Evolutionary conservation across 2,329 filamentous ascomycete genomes (phyloP).

Genomic region (Verticillium alfalfae): DNA sequence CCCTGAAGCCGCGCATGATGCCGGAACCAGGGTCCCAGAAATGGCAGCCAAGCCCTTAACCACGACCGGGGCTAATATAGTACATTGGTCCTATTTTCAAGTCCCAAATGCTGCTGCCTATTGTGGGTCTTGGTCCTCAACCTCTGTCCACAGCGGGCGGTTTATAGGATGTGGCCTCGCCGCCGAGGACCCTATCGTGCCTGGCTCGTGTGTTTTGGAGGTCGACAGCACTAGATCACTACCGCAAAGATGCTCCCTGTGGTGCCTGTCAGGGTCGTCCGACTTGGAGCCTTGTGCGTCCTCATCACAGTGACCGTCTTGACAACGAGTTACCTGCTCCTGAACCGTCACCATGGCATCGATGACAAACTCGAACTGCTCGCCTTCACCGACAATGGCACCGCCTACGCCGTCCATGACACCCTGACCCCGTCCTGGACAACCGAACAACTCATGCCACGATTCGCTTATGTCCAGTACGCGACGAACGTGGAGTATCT

Average conservation of each 20-base stretch:
- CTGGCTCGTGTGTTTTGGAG: background rate
- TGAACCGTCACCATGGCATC: background rate
- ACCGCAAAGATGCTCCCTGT: background rate
- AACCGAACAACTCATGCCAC: constrained; percentile 7
- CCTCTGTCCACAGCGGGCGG: background rate
- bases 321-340: background rate
- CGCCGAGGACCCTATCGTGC: background rate
- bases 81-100: background rate
- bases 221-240: too few relatives aligned
- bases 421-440: background rate
- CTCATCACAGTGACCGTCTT: background rate
- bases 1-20: background rate
- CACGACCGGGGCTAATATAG: background rate
- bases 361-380: background rate
- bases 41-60: background rate
- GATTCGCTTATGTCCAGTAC: constrained; percentile 44
- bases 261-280: background rate
- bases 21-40: background rate
- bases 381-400: background rate
- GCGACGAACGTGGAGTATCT: constrained; percentile 40
- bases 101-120: background rate
- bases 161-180: background rate
- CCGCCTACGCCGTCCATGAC: background rate
- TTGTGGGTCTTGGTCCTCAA: background rate
- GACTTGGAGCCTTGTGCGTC: background rate